Evolutionary conservation across 352 stramenopile species (phyloP).

Genomic region (Pythium utonaiense): DNA sequence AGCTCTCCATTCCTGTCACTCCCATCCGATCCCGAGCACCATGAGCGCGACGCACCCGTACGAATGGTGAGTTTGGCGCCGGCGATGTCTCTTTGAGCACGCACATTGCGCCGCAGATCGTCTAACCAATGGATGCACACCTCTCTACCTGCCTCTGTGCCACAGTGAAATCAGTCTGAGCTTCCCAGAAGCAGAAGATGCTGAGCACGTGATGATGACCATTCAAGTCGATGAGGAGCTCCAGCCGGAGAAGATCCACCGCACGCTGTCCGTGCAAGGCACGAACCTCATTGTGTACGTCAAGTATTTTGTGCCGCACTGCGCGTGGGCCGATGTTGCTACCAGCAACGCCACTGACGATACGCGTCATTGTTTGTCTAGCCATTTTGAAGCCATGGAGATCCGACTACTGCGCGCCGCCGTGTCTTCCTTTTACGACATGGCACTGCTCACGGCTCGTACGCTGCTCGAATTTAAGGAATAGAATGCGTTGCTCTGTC

Average conservation of each 20-base stretch:
- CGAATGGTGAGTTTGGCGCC: constrained; percentile 49
- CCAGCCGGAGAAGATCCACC: constrained; percentile 83
- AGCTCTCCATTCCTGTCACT: neutral
- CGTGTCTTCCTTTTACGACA: constrained; percentile 87
- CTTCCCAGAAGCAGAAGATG: constrained; percentile 65
- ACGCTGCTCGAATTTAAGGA: constrained; percentile 87
- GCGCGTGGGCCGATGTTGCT: too few relatives aligned
- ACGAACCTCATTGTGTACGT: constrained; percentile 70
- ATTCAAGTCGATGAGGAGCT: constrained; percentile 87
- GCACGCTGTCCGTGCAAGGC: constrained; percentile 57
- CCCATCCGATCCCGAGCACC: neutral
- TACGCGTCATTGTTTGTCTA: constrained; percentile 16
- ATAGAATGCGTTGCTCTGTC: constrained; percentile 23
- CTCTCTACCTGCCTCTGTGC: neutral
- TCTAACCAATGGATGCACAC: neutral
- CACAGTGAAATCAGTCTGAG: constrained; percentile 55
- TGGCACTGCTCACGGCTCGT: constrained; percentile 65
- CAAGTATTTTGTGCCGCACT: neutral
- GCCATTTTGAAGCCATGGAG: constrained; percentile 79
- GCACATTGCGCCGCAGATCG: neutral
- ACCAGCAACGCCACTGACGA: neutral
- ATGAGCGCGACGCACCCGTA: constrained; percentile 66
- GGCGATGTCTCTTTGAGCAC: neutral
- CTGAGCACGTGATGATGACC: constrained; percentile 67
- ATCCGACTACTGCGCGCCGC: constrained; percentile 79